Evolutionary conservation across 306 rosid species (phyloP).

Genomic region (Acacia melanoxylon): DNA sequence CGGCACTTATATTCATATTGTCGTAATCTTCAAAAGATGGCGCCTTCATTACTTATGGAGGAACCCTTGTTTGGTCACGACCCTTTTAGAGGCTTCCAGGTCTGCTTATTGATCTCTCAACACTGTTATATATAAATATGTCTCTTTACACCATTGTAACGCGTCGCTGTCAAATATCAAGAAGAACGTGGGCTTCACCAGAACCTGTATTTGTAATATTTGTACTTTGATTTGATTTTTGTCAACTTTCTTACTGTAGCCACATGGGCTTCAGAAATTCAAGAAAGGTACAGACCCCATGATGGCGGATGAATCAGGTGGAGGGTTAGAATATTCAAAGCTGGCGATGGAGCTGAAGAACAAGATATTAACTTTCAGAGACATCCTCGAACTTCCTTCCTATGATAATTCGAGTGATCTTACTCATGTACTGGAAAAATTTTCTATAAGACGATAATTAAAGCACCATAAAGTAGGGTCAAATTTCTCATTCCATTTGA

Average conservation of each 20-base stretch:
- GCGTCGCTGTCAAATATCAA: not conserved
- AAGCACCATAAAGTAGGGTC: not conserved
- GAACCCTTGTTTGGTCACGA: constrained; percentile 3
- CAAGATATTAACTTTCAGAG: constrained; percentile 35
- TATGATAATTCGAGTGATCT: constrained; percentile 26
- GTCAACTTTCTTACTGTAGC: not conserved
- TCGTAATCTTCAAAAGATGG: constrained; percentile 14
- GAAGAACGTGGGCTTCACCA: not conserved
- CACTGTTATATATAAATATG: not conserved
- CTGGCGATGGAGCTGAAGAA: constrained; percentile 28
- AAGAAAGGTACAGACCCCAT: not conserved
- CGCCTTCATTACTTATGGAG: not conserved
- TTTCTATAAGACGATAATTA: not conserved
- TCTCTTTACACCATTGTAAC: not conserved
- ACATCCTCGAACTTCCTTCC: constrained; percentile 41
- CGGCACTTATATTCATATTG: not conserved
- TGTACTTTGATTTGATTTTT: not conserved
- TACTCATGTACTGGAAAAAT: constrained; percentile 24
- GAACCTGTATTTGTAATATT: not conserved
- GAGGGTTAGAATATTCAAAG: constrained; percentile 18
- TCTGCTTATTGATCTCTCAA: not conserved
- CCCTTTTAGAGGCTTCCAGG: constrained; percentile 29
- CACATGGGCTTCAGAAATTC: constrained; percentile 2
- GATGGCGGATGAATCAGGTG: constrained; percentile 2
- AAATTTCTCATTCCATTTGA: not conserved